A percentile compares a stretch with the other conserved stretches of the same genome.
These are phyloP conservation scores for Crithidia fasciculata DNA, from an alignment of 208 protist species.

Conservation along the genomic window DNA sequence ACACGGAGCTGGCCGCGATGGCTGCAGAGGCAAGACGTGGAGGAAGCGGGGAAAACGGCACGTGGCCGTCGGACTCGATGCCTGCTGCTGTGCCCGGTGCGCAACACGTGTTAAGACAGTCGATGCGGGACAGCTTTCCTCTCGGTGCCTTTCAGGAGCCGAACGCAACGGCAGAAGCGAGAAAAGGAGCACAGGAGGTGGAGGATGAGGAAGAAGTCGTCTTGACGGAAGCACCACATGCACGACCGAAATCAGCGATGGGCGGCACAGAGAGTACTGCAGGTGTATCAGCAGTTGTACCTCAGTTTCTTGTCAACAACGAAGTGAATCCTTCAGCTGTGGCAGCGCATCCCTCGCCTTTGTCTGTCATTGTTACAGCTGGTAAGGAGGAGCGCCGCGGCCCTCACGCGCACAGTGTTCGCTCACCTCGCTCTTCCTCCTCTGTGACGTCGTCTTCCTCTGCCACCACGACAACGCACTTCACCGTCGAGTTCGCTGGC, in stretches of 20 bases:
- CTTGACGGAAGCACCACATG: not conserved
- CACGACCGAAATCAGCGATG: too few species aligned
- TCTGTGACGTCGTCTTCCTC: too few species aligned
- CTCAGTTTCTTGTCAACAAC: too few species aligned
- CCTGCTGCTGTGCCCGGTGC: not conserved
- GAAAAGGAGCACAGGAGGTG: not conserved
- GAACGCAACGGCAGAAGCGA: not conserved
- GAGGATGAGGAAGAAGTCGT: not conserved
- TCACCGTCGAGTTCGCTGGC: slow-evolving; percentile 2
- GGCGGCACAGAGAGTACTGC: too few species aligned
- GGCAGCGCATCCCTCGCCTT: too few species aligned
- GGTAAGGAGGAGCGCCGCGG: too few species aligned
- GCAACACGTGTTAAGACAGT: slow-evolving; percentile 22
- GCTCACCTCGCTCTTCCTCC: not conserved
- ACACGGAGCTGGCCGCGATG: slow-evolving; percentile 6
- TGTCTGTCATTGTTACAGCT: too few species aligned
- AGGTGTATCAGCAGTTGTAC: too few species aligned
- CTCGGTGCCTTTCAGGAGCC: not conserved
- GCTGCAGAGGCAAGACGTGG: not conserved
- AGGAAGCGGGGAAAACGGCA: not conserved
- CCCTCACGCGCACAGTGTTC: too few species aligned
- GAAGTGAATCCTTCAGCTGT: too few species aligned
- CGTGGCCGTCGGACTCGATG: too few species aligned
- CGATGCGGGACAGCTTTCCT: slow-evolving; percentile 22
- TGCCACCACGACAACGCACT: slow-evolving; percentile 5